These are phyloP conservation scores for Clarireedia monteithiana DNA, from an alignment of 2,329 filamentous ascomycete species.

Conservation along the genomic window DNA sequence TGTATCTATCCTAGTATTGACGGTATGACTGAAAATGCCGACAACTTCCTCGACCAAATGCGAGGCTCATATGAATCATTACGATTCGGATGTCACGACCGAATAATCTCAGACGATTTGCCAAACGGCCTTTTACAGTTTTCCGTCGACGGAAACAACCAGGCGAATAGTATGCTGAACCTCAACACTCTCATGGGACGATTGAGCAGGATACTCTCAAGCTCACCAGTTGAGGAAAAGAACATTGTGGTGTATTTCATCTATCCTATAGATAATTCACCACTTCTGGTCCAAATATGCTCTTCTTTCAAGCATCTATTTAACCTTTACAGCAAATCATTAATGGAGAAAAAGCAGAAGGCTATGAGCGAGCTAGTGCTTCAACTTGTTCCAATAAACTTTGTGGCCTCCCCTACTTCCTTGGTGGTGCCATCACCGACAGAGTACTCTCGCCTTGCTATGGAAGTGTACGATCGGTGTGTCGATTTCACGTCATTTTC, in stretches of 20 bases:
- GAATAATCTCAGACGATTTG: constrained; percentile 32
- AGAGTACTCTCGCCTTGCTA: constrained; percentile 55
- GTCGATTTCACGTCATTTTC: constrained; percentile 47
- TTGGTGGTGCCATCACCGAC: constrained; percentile 54
- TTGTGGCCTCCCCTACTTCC: constrained; percentile 55
- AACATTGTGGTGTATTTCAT: constrained; percentile 73
- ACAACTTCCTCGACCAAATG: constrained; percentile 59
- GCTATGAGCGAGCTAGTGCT: constrained; percentile 61
- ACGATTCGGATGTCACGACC: constrained; percentile 59
- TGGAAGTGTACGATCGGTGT: constrained; percentile 74
- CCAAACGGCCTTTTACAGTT: constrained; percentile 26
- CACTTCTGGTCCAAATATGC: constrained; percentile 62
- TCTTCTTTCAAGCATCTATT: constrained; percentile 66
- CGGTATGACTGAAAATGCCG: constrained; percentile 52
- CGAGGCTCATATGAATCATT: constrained; percentile 66
- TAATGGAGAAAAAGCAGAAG: constrained; percentile 41
- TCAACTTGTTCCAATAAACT: constrained; percentile 63
- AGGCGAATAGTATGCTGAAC: constrained; percentile 26
- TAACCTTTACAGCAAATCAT: constrained; percentile 49
- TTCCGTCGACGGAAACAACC: constrained; percentile 29
- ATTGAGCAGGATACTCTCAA: constrained; percentile 26
- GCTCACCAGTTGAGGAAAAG: constrained; percentile 31
- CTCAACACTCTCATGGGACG: constrained; percentile 15
- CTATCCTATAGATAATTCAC: constrained; percentile 56
- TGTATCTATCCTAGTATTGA: constrained; percentile 63